A percentile compares a stretch with the other conserved stretches of the same genome.
Evolutionary conservation across 1,284 basidiomycete species (phyloP).

Genomic region (Rhodotorula sp.): DNA sequence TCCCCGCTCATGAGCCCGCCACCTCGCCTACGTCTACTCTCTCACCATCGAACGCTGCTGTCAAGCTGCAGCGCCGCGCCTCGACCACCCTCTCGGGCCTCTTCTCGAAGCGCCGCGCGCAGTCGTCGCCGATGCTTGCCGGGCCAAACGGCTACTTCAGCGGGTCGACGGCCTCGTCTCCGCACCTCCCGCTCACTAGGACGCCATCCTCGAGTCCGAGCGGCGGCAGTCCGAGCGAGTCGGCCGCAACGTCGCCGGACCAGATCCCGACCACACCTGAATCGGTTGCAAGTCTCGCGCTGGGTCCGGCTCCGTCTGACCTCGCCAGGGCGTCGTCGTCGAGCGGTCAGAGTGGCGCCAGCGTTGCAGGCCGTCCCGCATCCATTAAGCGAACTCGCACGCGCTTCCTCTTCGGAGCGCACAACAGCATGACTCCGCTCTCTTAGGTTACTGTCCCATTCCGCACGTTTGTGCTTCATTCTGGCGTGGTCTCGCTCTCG

Average conservation of each 20-base stretch:
- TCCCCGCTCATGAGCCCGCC: not conserved
- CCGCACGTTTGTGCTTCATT: not conserved
- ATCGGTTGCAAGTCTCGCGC: not conserved
- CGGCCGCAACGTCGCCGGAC: not conserved
- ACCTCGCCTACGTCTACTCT: not conserved
- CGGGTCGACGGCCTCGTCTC: constrained; percentile 6
- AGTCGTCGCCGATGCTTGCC: constrained; percentile 16
- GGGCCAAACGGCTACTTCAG: constrained; percentile 14
- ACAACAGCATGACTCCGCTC: constrained; percentile 22
- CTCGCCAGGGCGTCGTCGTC: not conserved
- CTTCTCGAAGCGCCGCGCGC: constrained; percentile 20
- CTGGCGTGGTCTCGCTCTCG: not conserved
- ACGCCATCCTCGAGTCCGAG: not conserved
- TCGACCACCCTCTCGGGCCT: constrained; percentile 23
- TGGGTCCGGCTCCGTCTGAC: not conserved
- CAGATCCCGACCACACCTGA: constrained; percentile 19
- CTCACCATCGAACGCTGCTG: constrained; percentile 7
- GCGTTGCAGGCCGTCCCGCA: not conserved
- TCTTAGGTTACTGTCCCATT: constrained; percentile 1
- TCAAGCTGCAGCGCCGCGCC: constrained; percentile 21
- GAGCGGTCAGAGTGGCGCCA: not conserved
- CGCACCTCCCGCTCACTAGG: constrained; percentile 6
- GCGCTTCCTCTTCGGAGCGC: constrained; percentile 9
- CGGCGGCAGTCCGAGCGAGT: not conserved
- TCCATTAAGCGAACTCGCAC: constrained; percentile 1